phyloP scores from a whole-genome alignment of 2,329 filamentous ascomycete species.

The Pseudopithomyces chartarum region DNA sequence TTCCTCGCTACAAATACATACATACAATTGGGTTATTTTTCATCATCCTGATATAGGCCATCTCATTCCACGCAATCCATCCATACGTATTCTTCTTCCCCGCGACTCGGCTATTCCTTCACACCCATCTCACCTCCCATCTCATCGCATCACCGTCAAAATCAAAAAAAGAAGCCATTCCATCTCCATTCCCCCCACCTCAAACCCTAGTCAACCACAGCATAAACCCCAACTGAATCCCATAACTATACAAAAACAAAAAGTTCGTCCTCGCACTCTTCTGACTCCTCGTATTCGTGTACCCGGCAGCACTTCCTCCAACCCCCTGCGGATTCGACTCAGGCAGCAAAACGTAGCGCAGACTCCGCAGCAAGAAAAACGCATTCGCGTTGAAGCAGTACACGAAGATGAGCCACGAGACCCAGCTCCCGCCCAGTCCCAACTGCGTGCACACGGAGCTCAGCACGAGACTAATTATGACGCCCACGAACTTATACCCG shows the following conservation, averaged over 20 bases:
- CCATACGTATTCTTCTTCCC: no score
- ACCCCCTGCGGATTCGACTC: conserved; percentile 54
- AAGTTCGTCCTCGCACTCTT: conserved; percentile 39
- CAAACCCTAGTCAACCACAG: conserved; percentile 66
- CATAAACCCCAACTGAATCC: conserved; percentile 95
- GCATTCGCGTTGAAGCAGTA: conserved; percentile 96
- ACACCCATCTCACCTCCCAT: no score
- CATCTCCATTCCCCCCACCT: no score
- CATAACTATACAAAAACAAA: conserved; percentile 70
- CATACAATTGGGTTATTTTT: no score
- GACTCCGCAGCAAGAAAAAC: conserved; percentile 89
- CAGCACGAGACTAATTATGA: conserved; percentile 84
- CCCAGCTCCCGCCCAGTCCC: conserved; percentile 82
- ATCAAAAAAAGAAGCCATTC: no score
- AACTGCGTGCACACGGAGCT: conserved; percentile 68
- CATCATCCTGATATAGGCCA: no score
- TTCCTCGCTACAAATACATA: no score
- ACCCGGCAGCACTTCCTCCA: conserved; percentile 56
- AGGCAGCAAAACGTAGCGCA: conserved; percentile 94
- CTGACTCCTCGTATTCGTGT: conserved; percentile 80
- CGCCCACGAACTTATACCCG: conserved; percentile 98
- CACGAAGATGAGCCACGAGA: conserved; percentile 84
- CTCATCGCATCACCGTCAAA: no score
- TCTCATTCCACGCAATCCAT: no score
- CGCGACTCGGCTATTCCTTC: no score